Percentiles rank a stretch among this genome's conserved stretches.
phyloP scores from a whole-genome alignment of 805 yeast genomes.

The Nakazawaea wyomingensis region DNA sequence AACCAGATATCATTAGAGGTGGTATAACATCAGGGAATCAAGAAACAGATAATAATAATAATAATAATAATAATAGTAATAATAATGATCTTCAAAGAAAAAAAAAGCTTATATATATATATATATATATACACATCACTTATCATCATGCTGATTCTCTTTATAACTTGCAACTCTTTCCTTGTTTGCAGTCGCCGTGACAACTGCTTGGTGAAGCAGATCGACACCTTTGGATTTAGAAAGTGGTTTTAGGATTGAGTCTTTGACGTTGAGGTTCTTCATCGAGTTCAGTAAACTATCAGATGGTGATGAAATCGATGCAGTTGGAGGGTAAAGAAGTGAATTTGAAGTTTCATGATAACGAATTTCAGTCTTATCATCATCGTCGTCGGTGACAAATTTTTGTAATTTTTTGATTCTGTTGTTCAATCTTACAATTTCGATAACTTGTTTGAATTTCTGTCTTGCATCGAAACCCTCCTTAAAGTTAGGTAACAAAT shows the following conservation, averaged over 20 bases:
- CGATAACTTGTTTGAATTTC: slow-evolving; percentile 82
- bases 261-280: too few species aligned
- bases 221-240: slow-evolving; percentile 3
- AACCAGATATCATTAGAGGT: too few species aligned
- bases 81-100: neutral
- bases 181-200: slow-evolving; percentile 8
- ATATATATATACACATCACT: too few species aligned
- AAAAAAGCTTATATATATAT: neutral
- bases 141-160: slow-evolving; percentile 1
- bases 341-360: slow-evolving; percentile 1
- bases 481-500: slow-evolving; percentile 76
- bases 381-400: slow-evolving; percentile 54
- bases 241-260: too few species aligned
- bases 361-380: slow-evolving; percentile 29
- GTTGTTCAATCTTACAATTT: slow-evolving; percentile 76
- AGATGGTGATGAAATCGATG: neutral
- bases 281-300: too few species aligned
- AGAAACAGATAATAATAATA: too few species aligned
- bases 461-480: slow-evolving; percentile 79
- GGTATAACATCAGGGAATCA: too few species aligned
- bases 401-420: slow-evolving; percentile 67
- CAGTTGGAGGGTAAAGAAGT: neutral
- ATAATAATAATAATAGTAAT: too few species aligned
- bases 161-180: slow-evolving; percentile 7
- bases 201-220: slow-evolving; percentile 9